phyloP scores from a whole-genome alignment of 345 rosid species.

The Arabidopsis thaliana region DNA sequence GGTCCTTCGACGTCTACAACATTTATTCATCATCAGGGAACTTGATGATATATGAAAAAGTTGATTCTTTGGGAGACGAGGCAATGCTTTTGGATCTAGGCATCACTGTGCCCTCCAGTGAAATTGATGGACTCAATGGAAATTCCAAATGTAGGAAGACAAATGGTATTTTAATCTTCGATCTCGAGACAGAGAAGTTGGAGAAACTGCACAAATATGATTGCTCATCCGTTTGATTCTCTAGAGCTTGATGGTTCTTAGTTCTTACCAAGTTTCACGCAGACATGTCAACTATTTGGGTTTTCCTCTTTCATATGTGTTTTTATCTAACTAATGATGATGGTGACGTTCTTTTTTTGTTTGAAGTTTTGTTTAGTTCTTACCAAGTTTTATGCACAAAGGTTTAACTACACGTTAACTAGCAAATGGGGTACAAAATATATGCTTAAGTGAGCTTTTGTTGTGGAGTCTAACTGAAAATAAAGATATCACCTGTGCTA shows the following conservation, averaged over 20 bases:
- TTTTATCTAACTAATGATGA: neutral
- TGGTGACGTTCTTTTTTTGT: neutral
- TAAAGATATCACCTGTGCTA: no score
- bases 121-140: neutral
- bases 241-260: neutral
- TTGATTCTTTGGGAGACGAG: neutral
- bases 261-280: neutral
- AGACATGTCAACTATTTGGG: neutral
- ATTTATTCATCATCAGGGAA: neutral
- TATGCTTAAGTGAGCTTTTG: neutral
- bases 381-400: no score
- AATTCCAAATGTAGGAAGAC: neutral
- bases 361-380: no score
- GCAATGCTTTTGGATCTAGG: slow-evolving; percentile 13
- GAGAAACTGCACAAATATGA: neutral
- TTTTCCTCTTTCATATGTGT: no score
- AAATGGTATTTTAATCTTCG: neutral
- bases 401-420: no score
- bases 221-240: neutral
- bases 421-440: neutral
- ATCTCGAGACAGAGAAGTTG: neutral
- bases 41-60: neutral
- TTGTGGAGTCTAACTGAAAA: neutral
- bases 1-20: neutral
- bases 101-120: neutral